Evolutionary conservation across 1,284 basidiomycete genomes (phyloP), one percentile per base, ranked within the genome.

Genomic region (Ceratobasidium sp.): DNA sequence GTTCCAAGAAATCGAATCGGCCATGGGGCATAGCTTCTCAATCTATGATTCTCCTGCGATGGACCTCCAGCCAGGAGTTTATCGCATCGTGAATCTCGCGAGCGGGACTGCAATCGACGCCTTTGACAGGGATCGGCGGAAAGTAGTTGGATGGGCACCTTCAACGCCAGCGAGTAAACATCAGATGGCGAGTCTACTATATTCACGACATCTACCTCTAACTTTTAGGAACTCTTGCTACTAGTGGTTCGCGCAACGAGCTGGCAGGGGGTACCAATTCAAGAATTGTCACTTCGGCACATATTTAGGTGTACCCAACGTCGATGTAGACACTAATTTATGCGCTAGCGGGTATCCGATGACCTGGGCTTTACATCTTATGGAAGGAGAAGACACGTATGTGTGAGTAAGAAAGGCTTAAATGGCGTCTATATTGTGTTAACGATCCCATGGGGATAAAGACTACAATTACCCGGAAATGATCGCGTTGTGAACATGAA

Each of bases 271-370:
- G 24, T 60, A 60, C 36, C 57, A 60, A 19, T 44, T 60, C 31
- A 60, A 60, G 33, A 60, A 60, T 33, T 60, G 57, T 44, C 57
- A 60, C 22, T 60, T 60, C 22, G 57, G 57, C 5, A 60, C 57
- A 11, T 60, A 60, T 33, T n/a, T 60, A 17, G 29, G 29, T 19
- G 57, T 60, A 19, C 57, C 4, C 29, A 44, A n/a, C 57, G 36
- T n/a, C 17, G 19, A 41, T 3, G 7, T 7, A 17, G 9, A 19
- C 14, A 44, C 57, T 14, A 11, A 2, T 8, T 33, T 60, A 33
- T 60, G 57, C 22, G 31, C 19, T 5, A 60, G 57, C n/a, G 57
- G 14, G n/a, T 60, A 60, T 41, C 57, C 57, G 7, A 60, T 60
- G 31, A 36, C 57, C 9, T 60, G 57, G 57, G 57, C 41, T 33